A percentile compares a stretch with the other conserved stretches of the same genome.
These are phyloP conservation scores for Fusarium sp. DNA, from an alignment of 2,329 filamentous ascomycete species.

Conservation along the genomic window DNA sequence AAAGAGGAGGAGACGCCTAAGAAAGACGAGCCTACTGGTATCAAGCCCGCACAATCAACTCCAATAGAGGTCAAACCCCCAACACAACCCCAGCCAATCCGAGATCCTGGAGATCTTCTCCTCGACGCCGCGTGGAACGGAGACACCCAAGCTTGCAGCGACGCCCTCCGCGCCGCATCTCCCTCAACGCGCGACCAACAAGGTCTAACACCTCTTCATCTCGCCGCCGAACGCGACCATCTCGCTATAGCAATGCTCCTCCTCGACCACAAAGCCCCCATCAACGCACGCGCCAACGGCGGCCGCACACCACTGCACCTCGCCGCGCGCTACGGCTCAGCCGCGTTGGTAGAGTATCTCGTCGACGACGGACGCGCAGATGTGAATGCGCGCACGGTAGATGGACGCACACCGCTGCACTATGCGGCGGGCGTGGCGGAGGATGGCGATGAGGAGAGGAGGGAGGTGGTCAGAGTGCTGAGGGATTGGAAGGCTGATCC, in stretches of 20 bases:
- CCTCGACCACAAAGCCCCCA: constrained; percentile 48
- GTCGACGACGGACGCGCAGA: constrained; percentile 51
- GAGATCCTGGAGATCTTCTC: constrained; percentile 44
- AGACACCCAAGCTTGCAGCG: constrained; percentile 45
- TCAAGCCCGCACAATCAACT: constrained; percentile 3
- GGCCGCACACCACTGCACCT: constrained; percentile 53
- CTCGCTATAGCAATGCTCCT: constrained; percentile 54
- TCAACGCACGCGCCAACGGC: constrained; percentile 48
- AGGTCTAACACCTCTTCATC: constrained; percentile 51
- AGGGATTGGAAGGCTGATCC: constrained; percentile 51
- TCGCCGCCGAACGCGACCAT: constrained; percentile 52
- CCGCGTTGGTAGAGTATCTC: constrained; percentile 51
- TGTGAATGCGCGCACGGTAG: constrained; percentile 47
- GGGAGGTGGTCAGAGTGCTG: constrained; percentile 50
- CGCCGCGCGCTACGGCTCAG: constrained; percentile 50
- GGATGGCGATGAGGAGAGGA: constrained; percentile 51
- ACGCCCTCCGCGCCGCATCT: constrained; percentile 45
- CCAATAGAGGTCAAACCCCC: neutral
- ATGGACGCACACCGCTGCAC: constrained; percentile 53
- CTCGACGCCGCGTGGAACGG: constrained; percentile 54
- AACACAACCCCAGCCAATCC: neutral
- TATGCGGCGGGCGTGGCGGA: constrained; percentile 51
- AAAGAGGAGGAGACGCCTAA: neutral
- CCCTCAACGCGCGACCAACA: constrained; percentile 48
- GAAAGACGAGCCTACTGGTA: neutral